These are phyloP conservation scores for Sugiyamaella marilandica DNA, from an alignment of 805 yeast genomes.

Conservation along the genomic window DNA sequence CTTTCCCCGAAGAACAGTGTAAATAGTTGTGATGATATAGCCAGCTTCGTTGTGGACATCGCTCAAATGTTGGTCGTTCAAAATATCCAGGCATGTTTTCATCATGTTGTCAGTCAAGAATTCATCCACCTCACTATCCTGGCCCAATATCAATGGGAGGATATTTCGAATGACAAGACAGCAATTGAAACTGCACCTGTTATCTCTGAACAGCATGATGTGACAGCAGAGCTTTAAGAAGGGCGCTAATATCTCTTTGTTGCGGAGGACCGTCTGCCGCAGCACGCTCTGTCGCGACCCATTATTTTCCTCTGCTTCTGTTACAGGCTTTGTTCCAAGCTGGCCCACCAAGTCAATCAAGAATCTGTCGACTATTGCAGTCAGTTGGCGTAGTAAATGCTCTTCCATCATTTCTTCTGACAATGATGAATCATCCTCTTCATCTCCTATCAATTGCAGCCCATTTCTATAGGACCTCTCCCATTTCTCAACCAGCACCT, in stretches of 20 bases:
- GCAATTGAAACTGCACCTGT: conserved; percentile 88
- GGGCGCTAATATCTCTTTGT: conserved; percentile 68
- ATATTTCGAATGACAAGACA: conserved; percentile 73
- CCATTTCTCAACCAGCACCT: conserved; percentile 75
- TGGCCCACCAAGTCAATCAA: conserved; percentile 87
- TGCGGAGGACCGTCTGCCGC: conserved; percentile 59
- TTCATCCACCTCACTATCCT: conserved; percentile 71
- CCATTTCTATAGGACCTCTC: conserved; percentile 50
- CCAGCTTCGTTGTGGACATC: conserved; percentile 92
- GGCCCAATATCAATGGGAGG: conserved; percentile 60
- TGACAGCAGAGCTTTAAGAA: conserved; percentile 70
- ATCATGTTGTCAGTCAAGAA: conserved; percentile 61
- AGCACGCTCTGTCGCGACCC: conserved; percentile 50
- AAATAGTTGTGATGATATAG: conserved; percentile 76
- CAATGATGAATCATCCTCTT: conserved; percentile 71
- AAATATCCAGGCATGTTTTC: conserved; percentile 60
- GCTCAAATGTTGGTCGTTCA: conserved; percentile 68
- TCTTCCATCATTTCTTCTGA: conserved; percentile 99
- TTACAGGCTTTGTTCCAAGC: conserved; percentile 40
- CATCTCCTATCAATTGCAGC: conserved; percentile 44
- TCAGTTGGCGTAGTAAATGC: conserved; percentile 84
- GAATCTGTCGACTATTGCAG: conserved; percentile 84
- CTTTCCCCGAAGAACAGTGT: conserved; percentile 65
- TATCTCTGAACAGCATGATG: conserved; percentile 76
- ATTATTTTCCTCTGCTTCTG: conserved; percentile 28